Evolutionary conservation across 345 rosid species (phyloP), one percentile per base, ranked within the genome.

Genomic region (Dovyalis caffra): DNA sequence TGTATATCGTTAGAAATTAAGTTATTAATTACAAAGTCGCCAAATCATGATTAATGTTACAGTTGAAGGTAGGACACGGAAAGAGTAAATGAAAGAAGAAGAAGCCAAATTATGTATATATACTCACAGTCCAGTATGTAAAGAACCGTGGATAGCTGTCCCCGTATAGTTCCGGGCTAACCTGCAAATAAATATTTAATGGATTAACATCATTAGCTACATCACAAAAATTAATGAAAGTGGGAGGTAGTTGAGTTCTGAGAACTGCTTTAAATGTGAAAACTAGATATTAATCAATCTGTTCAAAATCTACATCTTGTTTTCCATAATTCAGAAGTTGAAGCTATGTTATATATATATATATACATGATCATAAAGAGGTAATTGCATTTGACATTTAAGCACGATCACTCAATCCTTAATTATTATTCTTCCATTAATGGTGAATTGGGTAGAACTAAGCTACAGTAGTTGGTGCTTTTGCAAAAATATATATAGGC

Each of bases 91-190:
- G 49, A 15, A 14, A 37, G 7, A 16, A 35, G 37, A 40, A 65
- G 45, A 72, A 29, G 25, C 74, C 58, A n/a, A 21, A 11, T 53
- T 38, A 2, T 49, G 66, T 28, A n/a, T 43, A 23, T 35, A 20
- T 73, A 85, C 90, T 87, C 81, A 96, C 99, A 47, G 99, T 96
- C 99, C 99, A 96, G 77, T 96, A 96, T 4, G 97, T 96, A 60
- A 96, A 96, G 83, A 96, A 96, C 85, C 99, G 93, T 31, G 99
- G 97, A 73, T 87, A 87, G 78, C 80, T 87, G 86, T 96, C 98
- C 23, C 99, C 99, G 33, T 96, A 96, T 23, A 96, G 74, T 78
- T 96, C 99, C 62, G 99, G 99, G 80, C 99, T 96, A 29, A 96
- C 91, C 98, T 95, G 92, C 84, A 67, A 38, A 10, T 56, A 34